Conservation (phyloP, 2,329 filamentous ascomycete genomes). For the Clarireedia homoeocarpa region DNA sequence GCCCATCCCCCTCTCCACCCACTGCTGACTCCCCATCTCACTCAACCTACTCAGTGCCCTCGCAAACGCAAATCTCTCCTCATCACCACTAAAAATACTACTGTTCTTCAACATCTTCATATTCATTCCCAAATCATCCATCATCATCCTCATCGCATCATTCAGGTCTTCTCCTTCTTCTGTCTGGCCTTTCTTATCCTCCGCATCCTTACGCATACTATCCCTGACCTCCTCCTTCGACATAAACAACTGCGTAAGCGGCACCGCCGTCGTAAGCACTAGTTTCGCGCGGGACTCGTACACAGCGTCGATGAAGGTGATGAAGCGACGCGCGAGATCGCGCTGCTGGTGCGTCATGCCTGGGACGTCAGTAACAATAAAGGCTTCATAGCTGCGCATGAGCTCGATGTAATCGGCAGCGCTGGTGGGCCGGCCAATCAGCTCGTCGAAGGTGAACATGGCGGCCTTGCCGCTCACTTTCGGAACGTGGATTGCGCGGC, state of each 20-base stretch:
- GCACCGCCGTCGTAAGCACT: constrained; percentile 82
- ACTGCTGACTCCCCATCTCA: constrained; percentile 92
- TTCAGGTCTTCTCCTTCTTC: constrained; percentile 38
- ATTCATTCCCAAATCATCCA: constrained; percentile 82
- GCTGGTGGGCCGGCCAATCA: constrained; percentile 81
- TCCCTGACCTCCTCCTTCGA: constrained; percentile 61
- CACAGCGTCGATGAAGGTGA: constrained; percentile 94
- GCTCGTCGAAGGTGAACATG: constrained; percentile 85
- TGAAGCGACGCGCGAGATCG: constrained; percentile 86
- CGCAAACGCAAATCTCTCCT: constrained; percentile 94
- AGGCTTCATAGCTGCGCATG: constrained; percentile 81
- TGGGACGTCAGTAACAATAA: constrained; percentile 85
- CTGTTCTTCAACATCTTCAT: constrained; percentile 79
- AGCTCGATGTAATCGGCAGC: constrained; percentile 95
- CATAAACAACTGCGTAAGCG: constrained; percentile 78
- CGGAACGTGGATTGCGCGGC: constrained; percentile 80
- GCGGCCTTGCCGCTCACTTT: constrained; percentile 80
- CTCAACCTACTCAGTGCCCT: constrained; percentile 74
- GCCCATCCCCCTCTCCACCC: constrained; percentile 73
- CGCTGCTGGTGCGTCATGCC: constrained; percentile 83
- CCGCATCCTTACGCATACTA: constrained; percentile 41
- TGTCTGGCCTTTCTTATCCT: constrained; percentile 34
- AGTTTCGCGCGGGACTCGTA: constrained; percentile 93
- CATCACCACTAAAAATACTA: constrained; percentile 84
- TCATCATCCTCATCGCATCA: constrained; percentile 67